A percentile compares a stretch with the other conserved stretches of the same genome.
phyloP scores from a whole-genome alignment of 768 basidiomycete genomes.

The Xerocomellus chrysenteron region DNA sequence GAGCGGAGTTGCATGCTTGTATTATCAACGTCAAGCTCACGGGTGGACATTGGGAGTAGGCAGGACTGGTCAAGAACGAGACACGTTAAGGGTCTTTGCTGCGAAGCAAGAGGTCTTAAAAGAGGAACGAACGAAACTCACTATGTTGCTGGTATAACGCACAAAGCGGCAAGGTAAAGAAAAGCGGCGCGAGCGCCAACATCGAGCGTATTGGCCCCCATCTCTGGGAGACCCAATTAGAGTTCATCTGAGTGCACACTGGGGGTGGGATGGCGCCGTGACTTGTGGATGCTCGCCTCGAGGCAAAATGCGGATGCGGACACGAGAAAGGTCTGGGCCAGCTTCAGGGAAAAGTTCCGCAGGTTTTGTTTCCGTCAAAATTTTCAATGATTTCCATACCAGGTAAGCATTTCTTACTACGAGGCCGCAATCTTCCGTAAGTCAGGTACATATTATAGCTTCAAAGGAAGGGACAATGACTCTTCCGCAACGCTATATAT shows the following conservation, averaged over 20 bases:
- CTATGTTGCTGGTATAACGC: slow-evolving; percentile 51
- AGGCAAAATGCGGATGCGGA: neutral
- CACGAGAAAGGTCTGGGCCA: neutral
- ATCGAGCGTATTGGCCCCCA: slow-evolving; percentile 66
- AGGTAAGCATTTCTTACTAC: too few species aligned
- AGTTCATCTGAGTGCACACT: slow-evolving; percentile 5
- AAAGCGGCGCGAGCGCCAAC: slow-evolving; percentile 51
- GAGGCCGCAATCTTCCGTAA: too few species aligned
- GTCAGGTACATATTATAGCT: too few species aligned
- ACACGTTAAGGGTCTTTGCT: neutral
- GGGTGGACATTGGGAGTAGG: slow-evolving; percentile 54
- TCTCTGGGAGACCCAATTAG: slow-evolving; percentile 3
- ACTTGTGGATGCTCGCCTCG: neutral
- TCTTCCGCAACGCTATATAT: too few species aligned
- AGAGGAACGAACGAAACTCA: slow-evolving; percentile 25
- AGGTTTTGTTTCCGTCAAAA: too few species aligned
- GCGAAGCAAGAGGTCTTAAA: neutral
- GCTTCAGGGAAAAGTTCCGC: too few species aligned
- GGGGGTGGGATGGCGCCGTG: too few species aligned
- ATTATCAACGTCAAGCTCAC: slow-evolving; percentile 35
- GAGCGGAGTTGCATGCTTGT: neutral
- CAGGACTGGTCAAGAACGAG: slow-evolving; percentile 41
- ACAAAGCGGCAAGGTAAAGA: slow-evolving; percentile 48
- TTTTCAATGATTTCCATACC: too few species aligned
- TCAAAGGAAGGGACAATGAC: too few species aligned